A percentile compares a stretch with the other conserved stretches of the same genome.
These are phyloP conservation scores for Phaseolus lunatus DNA, from an alignment of 306 rosid species.

Conservation along the genomic window DNA sequence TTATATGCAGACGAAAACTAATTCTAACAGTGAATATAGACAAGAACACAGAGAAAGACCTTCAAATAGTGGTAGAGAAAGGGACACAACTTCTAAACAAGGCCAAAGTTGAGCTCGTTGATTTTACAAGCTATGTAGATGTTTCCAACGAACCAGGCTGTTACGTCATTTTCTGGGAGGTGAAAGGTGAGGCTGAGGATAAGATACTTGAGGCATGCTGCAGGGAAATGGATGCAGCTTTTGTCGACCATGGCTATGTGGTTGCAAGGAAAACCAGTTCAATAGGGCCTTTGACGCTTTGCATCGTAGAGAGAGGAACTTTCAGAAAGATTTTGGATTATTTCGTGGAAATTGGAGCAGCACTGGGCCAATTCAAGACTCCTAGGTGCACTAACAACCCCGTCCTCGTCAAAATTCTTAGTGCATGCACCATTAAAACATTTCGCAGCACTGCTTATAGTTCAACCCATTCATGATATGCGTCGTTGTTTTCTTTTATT, in stretches of 20 bases:
- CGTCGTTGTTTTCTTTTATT: neutral
- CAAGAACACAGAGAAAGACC: constrained; percentile 92
- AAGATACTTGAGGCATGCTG: constrained; percentile 61
- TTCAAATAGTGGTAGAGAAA: constrained; percentile 80
- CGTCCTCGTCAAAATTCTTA: constrained; percentile 64
- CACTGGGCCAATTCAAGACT: constrained; percentile 85
- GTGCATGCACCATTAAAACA: constrained; percentile 51
- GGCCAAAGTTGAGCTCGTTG: constrained; percentile 69
- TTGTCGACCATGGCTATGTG: constrained; percentile 85
- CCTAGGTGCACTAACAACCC: constrained; percentile 85
- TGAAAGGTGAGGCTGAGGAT: constrained; percentile 75
- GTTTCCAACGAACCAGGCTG: constrained; percentile 66
- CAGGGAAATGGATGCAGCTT: constrained; percentile 76
- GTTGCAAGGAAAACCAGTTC: constrained; percentile 72
- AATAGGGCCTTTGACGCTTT: constrained; percentile 78
- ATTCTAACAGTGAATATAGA: constrained; percentile 78
- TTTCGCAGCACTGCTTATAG: constrained; percentile 71
- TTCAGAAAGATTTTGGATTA: constrained; percentile 78
- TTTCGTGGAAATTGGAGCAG: constrained; percentile 70
- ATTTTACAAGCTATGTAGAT: constrained; percentile 82
- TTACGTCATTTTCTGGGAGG: constrained; percentile 86
- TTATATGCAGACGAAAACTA: constrained; percentile 83
- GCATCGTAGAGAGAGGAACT: constrained; percentile 77
- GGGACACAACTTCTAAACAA: constrained; percentile 60
- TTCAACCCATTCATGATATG: neutral